Base-by-base conservation (phyloP, 2,329 filamentous ascomycete species). In the Aspergillus arachidicola region DNA sequence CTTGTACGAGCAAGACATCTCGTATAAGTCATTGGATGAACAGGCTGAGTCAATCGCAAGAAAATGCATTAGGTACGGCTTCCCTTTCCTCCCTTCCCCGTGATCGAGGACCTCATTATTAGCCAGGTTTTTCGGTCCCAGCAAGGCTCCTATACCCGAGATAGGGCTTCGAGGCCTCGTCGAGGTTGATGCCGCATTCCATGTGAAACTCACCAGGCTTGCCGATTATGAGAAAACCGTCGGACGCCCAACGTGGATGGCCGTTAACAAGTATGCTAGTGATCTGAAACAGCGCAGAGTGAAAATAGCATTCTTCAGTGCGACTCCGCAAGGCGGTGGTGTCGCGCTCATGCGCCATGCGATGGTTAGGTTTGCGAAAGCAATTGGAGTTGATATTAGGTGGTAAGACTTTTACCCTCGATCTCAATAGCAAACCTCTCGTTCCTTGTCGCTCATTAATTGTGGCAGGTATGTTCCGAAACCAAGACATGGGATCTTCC, bases 271-370 rank as follows among this genome's bases (percentile, higher is more conserved):
- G 51, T 91, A 84, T 66, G 87, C 86, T 55, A 78, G 85, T 51
- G 83, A 86, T 38, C 82, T 92, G 43, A 88, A 87, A 65, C 75
- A 81, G 61, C 83, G 85, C 46, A 86, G 88, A 64, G 84, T 85
- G 65, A 90, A 87, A 74, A 83, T 93, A 64, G 90, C 89, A 2
- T 92, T 92, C 77, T 92, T 93, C 82, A 92, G 89, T 72, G 86
- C 86, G 61, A 93, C 90, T 1, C 90, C 90, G 1, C 90, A 93
- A 72, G 90, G 90, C 10, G 90, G 90, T 36, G 90, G 90, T 54
- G 90, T 92, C 10, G 90, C 89, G 2, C 81, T 92, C 43, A 93
- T 92, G 89, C 83, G 90, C 19, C 90, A 93, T 73, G 89, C 91
- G 7, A 76, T 93, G 43, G 86, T 93, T 53, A 84, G 91, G 54